A percentile compares a stretch with the other conserved stretches of the same genome.
These are phyloP conservation scores for Epichloe uncinata DNA, from an alignment of 2,329 filamentous ascomycete species.

Conservation along the genomic window DNA sequence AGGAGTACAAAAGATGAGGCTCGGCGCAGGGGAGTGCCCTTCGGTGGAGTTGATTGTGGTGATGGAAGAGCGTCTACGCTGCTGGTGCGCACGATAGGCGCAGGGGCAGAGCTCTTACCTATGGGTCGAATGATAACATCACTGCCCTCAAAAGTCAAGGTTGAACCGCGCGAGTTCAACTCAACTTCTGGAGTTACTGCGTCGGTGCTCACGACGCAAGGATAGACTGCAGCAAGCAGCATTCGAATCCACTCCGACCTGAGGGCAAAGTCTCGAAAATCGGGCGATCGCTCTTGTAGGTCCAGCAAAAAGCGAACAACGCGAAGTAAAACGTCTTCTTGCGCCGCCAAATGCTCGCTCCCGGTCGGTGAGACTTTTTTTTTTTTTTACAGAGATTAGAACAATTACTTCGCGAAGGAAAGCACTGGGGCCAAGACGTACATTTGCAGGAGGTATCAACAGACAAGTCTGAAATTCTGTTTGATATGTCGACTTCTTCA, in stretches of 20 bases:
- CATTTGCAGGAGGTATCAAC: not conserved
- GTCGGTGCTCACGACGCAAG: slow-evolving; percentile 77
- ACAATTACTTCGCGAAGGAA: not conserved
- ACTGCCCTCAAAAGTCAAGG: slow-evolving; percentile 71
- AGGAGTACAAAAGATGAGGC: slow-evolving; percentile 88
- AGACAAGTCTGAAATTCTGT: not conserved
- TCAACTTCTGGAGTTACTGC: slow-evolving; percentile 73
- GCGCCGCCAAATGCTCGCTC: slow-evolving; percentile 32
- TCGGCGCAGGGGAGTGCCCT: slow-evolving; percentile 54
- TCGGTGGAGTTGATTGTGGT: slow-evolving; percentile 31
- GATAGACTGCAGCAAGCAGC: slow-evolving; percentile 69
- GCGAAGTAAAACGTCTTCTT: slow-evolving; percentile 56
- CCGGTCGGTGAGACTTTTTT: slow-evolving; percentile 20
- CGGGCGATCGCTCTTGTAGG: slow-evolving; percentile 59
- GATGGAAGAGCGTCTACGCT: slow-evolving; percentile 38
- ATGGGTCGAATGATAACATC: slow-evolving; percentile 74
- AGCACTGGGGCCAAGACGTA: not conserved
- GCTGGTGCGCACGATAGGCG: slow-evolving; percentile 63
- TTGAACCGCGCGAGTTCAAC: slow-evolving; percentile 68
- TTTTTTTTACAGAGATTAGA: not conserved
- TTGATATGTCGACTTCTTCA: not conserved
- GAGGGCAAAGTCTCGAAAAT: slow-evolving; percentile 72
- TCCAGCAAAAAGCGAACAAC: slow-evolving; percentile 69
- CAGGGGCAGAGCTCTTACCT: slow-evolving; percentile 39
- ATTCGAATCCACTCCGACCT: slow-evolving; percentile 71